Evolutionary conservation across 2,329 filamentous ascomycete species (phyloP).

Genomic region (Thelonectria discophora): DNA sequence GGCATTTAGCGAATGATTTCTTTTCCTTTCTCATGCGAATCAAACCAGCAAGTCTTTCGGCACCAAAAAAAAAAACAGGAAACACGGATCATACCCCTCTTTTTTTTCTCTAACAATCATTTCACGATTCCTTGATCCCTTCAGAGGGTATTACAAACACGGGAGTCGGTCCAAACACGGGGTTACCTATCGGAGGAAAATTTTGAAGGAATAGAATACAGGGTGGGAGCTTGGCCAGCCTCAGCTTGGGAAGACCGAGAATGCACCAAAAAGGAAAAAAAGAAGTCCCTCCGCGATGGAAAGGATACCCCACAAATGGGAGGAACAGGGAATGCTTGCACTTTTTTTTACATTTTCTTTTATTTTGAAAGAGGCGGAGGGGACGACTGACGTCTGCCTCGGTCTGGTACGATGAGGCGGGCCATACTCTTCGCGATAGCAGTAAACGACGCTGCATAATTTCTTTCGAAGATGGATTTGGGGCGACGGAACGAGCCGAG

Average conservation of each 20-base stretch:
- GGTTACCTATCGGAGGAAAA: constrained; percentile 36
- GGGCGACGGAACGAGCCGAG: constrained; percentile 24
- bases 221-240: constrained; percentile 41
- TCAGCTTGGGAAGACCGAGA: constrained; percentile 45
- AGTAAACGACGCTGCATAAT: constrained; percentile 43
- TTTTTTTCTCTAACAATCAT: constrained; percentile 37
- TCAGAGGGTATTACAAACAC: constrained; percentile 27
- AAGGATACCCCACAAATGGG: constrained; percentile 40
- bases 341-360: constrained; percentile 18
- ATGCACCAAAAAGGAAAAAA: constrained; percentile 43
- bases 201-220: constrained; percentile 43
- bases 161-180: constrained; percentile 30
- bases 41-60: constrained; percentile 50
- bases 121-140: constrained; percentile 34
- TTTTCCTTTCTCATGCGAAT: constrained; percentile 45
- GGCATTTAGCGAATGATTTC: constrained; percentile 58
- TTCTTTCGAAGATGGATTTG: constrained; percentile 38
- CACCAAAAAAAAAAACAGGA: constrained; percentile 51
- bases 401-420: constrained; percentile 43
- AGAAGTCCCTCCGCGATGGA: constrained; percentile 38
- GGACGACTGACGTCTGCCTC: constrained; percentile 39
- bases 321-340: constrained; percentile 30
- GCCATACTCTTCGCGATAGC: constrained; percentile 41
- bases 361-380: constrained; percentile 29
- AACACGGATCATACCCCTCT: constrained; percentile 50